Evolutionary conservation across 108 stramenopile species (phyloP).

Genomic region (Nitzschia sp.): DNA sequence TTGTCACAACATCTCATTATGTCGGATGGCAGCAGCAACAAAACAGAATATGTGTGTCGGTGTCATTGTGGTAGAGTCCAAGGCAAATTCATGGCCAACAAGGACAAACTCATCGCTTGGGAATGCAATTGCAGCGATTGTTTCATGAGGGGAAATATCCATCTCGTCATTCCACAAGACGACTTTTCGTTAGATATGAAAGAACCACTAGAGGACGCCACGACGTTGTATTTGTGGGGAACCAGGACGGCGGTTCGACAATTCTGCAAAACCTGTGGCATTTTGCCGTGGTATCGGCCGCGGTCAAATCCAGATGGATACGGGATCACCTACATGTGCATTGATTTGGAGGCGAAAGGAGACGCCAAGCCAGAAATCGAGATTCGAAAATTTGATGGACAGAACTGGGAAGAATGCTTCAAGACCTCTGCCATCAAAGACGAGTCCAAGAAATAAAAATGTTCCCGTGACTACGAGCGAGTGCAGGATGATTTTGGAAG

Average conservation of each 20-base stretch:
- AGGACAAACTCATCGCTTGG: conserved; percentile 33
- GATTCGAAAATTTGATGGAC: conserved; percentile 46
- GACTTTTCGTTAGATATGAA: conserved; percentile 33
- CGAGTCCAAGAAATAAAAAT: conserved; percentile 19
- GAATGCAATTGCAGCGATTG: conserved; percentile 66
- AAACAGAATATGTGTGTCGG: conserved; percentile 18
- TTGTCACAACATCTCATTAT: neutral
- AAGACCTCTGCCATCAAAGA: conserved; percentile 12
- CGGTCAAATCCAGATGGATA: conserved; percentile 64
- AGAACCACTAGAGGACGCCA: conserved; percentile 30
- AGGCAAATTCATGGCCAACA: conserved; percentile 26
- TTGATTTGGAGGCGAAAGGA: conserved; percentile 17
- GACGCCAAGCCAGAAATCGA: conserved; percentile 28
- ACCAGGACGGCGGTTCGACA: conserved; percentile 39
- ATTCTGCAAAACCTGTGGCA: conserved; percentile 59
- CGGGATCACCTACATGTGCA: conserved; percentile 44
- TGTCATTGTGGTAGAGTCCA: conserved; percentile 57
- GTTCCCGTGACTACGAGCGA: no score
- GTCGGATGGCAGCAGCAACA: neutral
- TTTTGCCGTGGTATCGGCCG: conserved; percentile 56
- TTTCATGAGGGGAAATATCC: conserved; percentile 46
- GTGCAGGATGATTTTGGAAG: no score
- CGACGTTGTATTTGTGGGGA: conserved; percentile 51
- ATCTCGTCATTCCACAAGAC: conserved; percentile 40
- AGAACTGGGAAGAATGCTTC: conserved; percentile 50